Evolutionary conservation across 306 rosid genomes (phyloP), one percentile per base, ranked within the genome.

Genomic region (Glycine soja): DNA sequence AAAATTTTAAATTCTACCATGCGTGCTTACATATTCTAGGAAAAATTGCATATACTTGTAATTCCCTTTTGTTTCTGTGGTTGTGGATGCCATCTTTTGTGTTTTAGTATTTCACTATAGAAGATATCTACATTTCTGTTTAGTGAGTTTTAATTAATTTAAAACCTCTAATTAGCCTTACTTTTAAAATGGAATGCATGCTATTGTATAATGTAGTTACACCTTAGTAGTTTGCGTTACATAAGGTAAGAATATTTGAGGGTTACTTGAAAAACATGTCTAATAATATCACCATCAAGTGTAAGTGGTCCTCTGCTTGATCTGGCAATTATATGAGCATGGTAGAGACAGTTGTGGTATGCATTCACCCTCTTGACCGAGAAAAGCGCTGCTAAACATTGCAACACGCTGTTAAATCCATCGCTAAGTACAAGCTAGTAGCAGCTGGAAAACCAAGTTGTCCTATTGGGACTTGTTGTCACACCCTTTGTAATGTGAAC

Each of bases 271-370:
- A 64, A 81, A 81, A 14, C 68, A 72, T 61, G 66, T 40, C 9
- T 57, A 57, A 57, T 51, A 62, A 73, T 50, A 80, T 63, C 42
- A 59, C 4, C 58, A 42, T 46, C 51, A 65, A 65, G 42, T 53
- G 72, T 59, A 65, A 82, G 84, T 79, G 86, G 86, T 79, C 86
- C 84, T 69, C 10, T 59, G 65, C 12, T 47, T 61, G 69, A 65
- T 38, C 32, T 43, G 70, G 51, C 42, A 36, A 47, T 24, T 24
- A 68, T 30, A 51, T 76, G 66, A 62, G 42, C 13, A 63, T 46
- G 87, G 79, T 74, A 79, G 80, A 73, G 83, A 86, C 77, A 76
- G 72, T 77, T 79, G 85, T 85, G 88, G 85, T 81, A 69, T 83
- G 53, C 18, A 68, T 80, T 69, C 13, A 73, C 42, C 74, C 79